Evolutionary conservation across 2,329 filamentous ascomycete genomes (phyloP).

Genomic region (Fusarium irregulare): DNA sequence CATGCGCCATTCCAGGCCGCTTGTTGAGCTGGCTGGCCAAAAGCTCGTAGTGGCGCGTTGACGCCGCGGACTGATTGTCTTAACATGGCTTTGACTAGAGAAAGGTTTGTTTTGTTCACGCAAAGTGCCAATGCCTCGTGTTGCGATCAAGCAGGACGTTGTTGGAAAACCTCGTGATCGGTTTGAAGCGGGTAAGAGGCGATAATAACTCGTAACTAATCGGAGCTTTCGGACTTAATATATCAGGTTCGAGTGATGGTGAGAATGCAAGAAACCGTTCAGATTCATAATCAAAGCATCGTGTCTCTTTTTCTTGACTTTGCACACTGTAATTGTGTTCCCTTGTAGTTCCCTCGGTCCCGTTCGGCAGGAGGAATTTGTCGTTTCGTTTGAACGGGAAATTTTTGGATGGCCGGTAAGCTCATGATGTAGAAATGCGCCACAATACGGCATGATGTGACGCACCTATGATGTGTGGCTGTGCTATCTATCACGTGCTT

Average conservation of each 20-base stretch:
- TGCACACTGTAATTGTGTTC: constrained; percentile 5
- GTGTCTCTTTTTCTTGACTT: not conserved
- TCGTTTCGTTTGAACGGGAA: constrained; percentile 16
- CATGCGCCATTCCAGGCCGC: constrained; percentile 46
- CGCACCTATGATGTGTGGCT: constrained; percentile 2
- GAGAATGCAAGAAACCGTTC: constrained; percentile 9
- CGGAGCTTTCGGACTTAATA: constrained; percentile 42
- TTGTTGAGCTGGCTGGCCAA: constrained; percentile 34
- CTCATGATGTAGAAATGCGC: constrained; percentile 43
- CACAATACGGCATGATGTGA: constrained; percentile 17
- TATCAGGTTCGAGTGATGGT: constrained; percentile 20
- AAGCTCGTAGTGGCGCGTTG: constrained; percentile 35
- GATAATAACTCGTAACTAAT: constrained; percentile 28
- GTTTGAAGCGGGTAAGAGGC: constrained; percentile 26
- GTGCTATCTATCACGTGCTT: constrained; percentile 26
- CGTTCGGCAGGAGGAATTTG: constrained; percentile 2
- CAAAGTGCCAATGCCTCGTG: not conserved
- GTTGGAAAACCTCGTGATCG: constrained; percentile 28
- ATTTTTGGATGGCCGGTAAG: constrained; percentile 24
- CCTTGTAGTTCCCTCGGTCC: constrained; percentile 18
- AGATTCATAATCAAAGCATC: constrained; percentile 26
- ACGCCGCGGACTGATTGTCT: constrained; percentile 43
- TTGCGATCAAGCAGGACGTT: constrained; percentile 2
- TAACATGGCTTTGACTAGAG: constrained; percentile 39
- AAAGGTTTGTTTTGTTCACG: not conserved